Evolutionary conservation across 352 stramenopile species (phyloP), one percentile per base, ranked within the genome.

Genomic region (Globisporangium megalacanthum): DNA sequence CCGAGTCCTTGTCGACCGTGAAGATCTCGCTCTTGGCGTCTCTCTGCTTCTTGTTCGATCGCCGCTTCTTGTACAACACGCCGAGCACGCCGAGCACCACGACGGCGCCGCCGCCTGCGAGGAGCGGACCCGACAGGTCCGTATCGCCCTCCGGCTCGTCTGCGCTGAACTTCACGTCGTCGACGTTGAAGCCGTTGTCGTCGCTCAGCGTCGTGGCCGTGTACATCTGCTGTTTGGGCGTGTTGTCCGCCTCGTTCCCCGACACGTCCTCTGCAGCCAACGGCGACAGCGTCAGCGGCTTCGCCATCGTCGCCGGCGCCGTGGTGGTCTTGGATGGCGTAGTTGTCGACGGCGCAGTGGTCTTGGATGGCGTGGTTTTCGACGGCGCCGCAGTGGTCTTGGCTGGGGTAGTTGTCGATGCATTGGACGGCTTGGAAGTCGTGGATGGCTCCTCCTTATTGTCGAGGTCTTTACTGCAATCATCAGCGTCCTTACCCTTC

Each of bases 1-100:
- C 77, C 52, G 80, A 90, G 66, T 80, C 77, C 72, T 88, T 78
- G 72, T 90, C 80, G 52, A 90, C 65, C 36, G 80, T 90, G 61
- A 90, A 90, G 69, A 90, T 90, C 46, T 68, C 73, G 35, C 70
- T 70, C 54, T 88, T 60, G 25, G 25, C 25, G 50, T 76, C 70
- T 35, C 69, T 66, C 49, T 60, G 71, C 49, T 60, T 71, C 70
- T 86, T 90, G 50, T 20, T 62, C 61, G 49, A 71, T 53, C 80
- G 77, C 63, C 77, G 74, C 67, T 84, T 86, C 64, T 83, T 83
- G 74, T 88, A 88, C 6, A 84, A 58, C 4, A 72, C 57, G 8
- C 73, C 80, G 14, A 77, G 58, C 13, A 79, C 52, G 13, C 64
- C 80, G 7, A 90, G 66, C n/a, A 74, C 73, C 9, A 72, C 66